Percentiles rank a stretch among this genome's conserved stretches.
phyloP scores from a whole-genome alignment of 257 asterid genomes.

The Solanum etuberosum region DNA sequence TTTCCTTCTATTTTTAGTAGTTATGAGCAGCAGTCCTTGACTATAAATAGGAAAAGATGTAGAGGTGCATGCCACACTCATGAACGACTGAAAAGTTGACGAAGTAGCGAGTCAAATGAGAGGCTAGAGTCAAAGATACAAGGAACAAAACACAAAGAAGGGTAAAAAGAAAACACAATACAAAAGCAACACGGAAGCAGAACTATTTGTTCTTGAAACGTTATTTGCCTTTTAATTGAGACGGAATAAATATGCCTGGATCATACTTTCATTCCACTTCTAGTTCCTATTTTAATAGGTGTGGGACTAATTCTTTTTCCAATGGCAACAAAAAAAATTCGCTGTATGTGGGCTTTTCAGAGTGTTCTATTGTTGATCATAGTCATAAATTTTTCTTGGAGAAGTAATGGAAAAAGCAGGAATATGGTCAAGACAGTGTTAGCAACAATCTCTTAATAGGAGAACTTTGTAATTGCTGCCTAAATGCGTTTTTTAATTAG shows the following conservation, averaged over 20 bases:
- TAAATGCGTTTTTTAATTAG: background rate
- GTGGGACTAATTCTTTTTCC: background rate
- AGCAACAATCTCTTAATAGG: background rate
- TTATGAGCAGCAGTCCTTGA: background rate
- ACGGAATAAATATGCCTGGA: background rate
- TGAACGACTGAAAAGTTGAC: background rate
- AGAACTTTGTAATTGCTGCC: background rate
- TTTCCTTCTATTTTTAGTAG: background rate
- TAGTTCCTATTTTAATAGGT: background rate
- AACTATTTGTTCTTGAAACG: background rate
- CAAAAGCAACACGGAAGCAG: background rate
- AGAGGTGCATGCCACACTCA: background rate
- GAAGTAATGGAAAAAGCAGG: background rate
- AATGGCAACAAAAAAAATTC: background rate
- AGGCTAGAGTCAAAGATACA: background rate
- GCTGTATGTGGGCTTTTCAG: background rate
- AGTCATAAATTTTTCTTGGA: background rate
- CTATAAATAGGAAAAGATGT: background rate
- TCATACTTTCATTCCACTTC: background rate
- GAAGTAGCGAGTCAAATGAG: background rate
- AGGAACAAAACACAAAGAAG: background rate
- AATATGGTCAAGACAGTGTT: background rate
- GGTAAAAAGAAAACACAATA: background rate
- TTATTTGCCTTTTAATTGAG: background rate
- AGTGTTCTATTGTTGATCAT: background rate